Base-by-base conservation (phyloP, 1,284 basidiomycete genomes). In the Trichosporon asahii region DNA sequence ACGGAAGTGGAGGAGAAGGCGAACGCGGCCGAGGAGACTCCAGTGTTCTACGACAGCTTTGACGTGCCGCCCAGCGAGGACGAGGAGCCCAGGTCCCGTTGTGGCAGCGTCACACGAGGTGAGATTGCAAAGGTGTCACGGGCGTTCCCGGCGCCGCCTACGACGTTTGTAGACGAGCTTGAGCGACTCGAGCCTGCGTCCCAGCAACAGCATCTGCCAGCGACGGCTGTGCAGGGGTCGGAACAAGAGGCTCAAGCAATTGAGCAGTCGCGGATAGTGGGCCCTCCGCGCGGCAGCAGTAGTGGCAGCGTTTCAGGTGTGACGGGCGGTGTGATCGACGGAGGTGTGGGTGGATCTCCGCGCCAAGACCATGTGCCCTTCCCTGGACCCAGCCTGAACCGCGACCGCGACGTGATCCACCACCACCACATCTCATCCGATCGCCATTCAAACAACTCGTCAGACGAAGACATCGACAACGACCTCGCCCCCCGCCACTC, bases 41-140 rank as follows among this genome's bases (percentile, higher is more conserved):
- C 72, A 1, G 15, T 68, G 63, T 73, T 73, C 57, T 73, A 73
- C 67, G 72, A 73, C 66, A 70, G 29, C 40, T 73, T 73, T 33
- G 72, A 69, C 44, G 18, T 69, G 23, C 44, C 64, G 6, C 14
- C 57, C 14, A 27, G 33, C 18, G 65, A 65, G 18, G 53, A 67
- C 12, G 67, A 60, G 9, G 65, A 46, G 40, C 27, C 29, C 2
- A 29, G 57, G 27, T 14, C 11, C 7, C 57, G 57, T 18, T 61
- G 57, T 14, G 57, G 27, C 15, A n/a, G 15, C 6, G 57, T 61
- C 4, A 61, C 57, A 18, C 29, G 29, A 3, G 57, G 57, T 27
- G 57, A 61, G 57, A 31, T 61, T 27, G 57, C 57, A 18, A 7
- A 61, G 63, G 63, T 64, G 18, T 29, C 33, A 18, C 63, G 29